Conservation (phyloP, 352 stramenopile species). For the Phytopythium litorale region DNA sequence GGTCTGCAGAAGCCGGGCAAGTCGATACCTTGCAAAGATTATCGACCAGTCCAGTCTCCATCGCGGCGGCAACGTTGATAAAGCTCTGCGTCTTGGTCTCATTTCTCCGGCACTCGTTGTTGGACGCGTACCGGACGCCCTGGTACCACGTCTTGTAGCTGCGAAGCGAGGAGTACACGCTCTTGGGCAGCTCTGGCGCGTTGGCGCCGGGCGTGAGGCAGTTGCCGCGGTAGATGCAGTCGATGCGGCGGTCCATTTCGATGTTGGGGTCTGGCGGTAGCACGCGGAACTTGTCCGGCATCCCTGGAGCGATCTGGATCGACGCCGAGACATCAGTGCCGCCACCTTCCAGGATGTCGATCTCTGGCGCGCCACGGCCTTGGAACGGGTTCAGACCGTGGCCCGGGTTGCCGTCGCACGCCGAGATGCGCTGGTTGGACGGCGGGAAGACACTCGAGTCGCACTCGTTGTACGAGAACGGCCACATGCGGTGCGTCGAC, state of each 20-base stretch:
- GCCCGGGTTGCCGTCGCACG: constrained; percentile 85
- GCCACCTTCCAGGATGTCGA: constrained; percentile 91
- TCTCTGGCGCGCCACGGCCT: constrained; percentile 90
- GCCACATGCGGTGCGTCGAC: constrained; percentile 92
- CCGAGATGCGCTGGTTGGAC: constrained; percentile 58
- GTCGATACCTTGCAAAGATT: constrained; percentile 31
- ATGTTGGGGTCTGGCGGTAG: constrained; percentile 16
- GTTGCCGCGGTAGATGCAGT: constrained; percentile 45
- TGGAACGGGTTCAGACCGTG: constrained; percentile 82
- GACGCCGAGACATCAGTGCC: constrained; percentile 70
- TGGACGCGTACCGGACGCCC: constrained; percentile 48
- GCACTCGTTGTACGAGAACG: constrained; percentile 92
- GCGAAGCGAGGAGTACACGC: constrained; percentile 32
- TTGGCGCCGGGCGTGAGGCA: constrained; percentile 49
- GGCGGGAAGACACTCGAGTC: constrained; percentile 29
- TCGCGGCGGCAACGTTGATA: constrained; percentile 15
- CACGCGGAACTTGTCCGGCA: constrained; percentile 43
- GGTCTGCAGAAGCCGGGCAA: constrained; percentile 37
- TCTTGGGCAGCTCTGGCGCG: constrained; percentile 34
- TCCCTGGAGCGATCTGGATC: constrained; percentile 60
- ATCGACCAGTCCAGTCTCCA: constrained; percentile 26
- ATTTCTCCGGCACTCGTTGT: constrained; percentile 47
- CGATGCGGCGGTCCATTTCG: constrained; percentile 15
- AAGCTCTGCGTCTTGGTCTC: constrained; percentile 21
- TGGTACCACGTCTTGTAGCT: constrained; percentile 64